These are phyloP conservation scores for Pseudonitzschia delicatissima DNA, from an alignment of 108 stramenopile species.

Conservation along the genomic window DNA sequence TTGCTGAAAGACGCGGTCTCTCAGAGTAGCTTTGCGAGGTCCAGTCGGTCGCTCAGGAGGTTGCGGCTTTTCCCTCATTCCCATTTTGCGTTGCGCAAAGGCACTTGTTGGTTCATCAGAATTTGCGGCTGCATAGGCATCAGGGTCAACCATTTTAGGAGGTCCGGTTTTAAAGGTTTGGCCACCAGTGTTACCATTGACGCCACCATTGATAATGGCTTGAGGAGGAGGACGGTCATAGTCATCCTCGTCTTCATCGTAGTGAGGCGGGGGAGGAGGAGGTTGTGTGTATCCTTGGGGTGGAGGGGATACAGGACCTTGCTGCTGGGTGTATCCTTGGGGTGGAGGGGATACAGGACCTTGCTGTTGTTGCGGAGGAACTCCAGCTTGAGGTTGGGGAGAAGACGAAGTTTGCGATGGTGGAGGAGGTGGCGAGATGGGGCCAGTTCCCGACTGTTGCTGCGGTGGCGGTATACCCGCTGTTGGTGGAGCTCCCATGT, in stretches of 20 bases:
- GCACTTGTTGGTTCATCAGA: not conserved
- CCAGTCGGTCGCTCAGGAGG: conserved; percentile 4
- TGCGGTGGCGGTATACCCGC: not conserved
- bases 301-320: not conserved
- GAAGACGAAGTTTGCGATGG: not conserved
- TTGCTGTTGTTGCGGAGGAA: not conserved
- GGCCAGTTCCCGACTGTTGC: not conserved
- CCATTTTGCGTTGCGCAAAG: conserved; percentile 5
- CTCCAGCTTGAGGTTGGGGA: not conserved
- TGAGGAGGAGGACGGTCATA: not conserved
- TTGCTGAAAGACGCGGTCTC: conserved; percentile 10
- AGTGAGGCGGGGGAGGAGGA: not conserved
- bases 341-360: not conserved
- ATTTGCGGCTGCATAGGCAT: not conserved
- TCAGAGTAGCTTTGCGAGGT: conserved; percentile 7
- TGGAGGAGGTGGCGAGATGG: conserved; percentile 7
- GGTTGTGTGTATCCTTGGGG: conserved; percentile 1
- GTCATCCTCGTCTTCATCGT: not conserved
- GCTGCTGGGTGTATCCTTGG: conserved; percentile 3
- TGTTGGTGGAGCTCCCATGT: not conserved
- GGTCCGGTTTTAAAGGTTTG: conserved; percentile 4
- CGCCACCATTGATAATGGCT: conserved; percentile 3
- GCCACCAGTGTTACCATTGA: not conserved
- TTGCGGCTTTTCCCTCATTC: conserved; percentile 7
- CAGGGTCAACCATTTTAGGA: conserved; percentile 7